These are phyloP conservation scores for Globisporangium nodosum DNA, from an alignment of 352 stramenopile genomes.

Conservation along the genomic window DNA sequence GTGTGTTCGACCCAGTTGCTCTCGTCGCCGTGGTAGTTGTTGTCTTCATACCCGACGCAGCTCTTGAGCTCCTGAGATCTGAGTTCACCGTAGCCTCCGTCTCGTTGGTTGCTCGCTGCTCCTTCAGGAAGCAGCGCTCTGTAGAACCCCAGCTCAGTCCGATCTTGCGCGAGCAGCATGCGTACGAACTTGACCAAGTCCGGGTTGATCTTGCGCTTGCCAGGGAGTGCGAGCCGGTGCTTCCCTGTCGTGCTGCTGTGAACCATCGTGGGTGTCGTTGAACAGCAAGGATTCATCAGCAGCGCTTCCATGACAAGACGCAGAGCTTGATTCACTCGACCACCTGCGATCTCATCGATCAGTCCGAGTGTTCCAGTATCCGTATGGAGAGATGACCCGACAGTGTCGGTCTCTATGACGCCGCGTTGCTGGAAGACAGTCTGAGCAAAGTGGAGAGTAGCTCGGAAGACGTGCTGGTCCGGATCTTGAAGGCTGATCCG, in stretches of 20 bases:
- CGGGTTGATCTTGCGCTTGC: constrained; percentile 20
- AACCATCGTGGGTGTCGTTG: neutral
- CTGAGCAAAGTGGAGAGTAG: constrained; percentile 29
- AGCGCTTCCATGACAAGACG: constrained; percentile 21
- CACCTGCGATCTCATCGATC: constrained; percentile 1
- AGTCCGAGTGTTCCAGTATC: neutral
- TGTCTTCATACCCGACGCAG: no score
- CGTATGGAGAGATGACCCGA: neutral
- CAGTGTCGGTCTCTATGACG: neutral
- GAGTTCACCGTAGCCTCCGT: neutral
- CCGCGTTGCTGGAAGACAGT: constrained; percentile 26
- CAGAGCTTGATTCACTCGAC: constrained; percentile 19
- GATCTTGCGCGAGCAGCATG: constrained; percentile 27
- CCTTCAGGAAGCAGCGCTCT: constrained; percentile 12
- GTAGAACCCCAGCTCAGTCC: constrained; percentile 25
- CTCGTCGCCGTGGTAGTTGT: neutral
- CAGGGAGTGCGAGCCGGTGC: neutral
- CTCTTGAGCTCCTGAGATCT: neutral
- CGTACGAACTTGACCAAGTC: constrained; percentile 35
- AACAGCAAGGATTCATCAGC: constrained; percentile 26
- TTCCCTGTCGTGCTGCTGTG: neutral
- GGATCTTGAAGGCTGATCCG: constrained; percentile 22
- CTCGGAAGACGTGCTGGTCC: constrained; percentile 26
- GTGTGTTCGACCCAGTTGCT: neutral
- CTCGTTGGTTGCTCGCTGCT: neutral